phyloP scores from a whole-genome alignment of 805 yeast species.

The Cyberlindnera samutprakarnensis region DNA sequence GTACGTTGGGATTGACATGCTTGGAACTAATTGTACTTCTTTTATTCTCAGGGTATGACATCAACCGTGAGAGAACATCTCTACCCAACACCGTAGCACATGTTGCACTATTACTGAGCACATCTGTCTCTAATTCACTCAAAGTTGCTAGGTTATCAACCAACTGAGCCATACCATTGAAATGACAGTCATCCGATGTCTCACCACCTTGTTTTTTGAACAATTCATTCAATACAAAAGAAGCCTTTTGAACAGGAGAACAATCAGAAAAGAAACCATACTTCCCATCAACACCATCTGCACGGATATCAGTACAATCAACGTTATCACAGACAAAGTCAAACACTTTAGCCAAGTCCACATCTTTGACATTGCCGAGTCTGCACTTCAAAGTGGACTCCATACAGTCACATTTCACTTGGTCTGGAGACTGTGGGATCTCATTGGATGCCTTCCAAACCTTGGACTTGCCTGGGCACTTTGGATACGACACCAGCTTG shows the following conservation, averaged over 20 bases:
- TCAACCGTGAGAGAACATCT: not conserved
- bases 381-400: constrained; percentile 48
- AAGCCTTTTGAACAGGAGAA: constrained; percentile 51
- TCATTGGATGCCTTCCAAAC: constrained; percentile 55
- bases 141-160: constrained; percentile 6
- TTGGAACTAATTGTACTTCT: no score
- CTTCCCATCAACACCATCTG: constrained; percentile 49
- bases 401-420: constrained; percentile 54
- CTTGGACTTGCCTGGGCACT: constrained; percentile 44
- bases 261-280: constrained; percentile 71
- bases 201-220: constrained; percentile 42
- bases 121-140: constrained; percentile 6
- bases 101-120: constrained; percentile 10
- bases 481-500: constrained; percentile 24
- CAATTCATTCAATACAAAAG: constrained; percentile 52
- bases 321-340: constrained; percentile 48
- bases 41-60: not conserved
- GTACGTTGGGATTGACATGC: no score
- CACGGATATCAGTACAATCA: constrained; percentile 51
- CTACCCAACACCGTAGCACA: constrained; percentile 13
- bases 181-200: constrained; percentile 20
- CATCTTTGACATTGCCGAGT: constrained; percentile 37
- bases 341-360: constrained; percentile 50
- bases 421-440: constrained; percentile 66
- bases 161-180: constrained; percentile 16